Conservation (phyloP, 1,284 basidiomycete species). For the Malassezia nana region DNA sequence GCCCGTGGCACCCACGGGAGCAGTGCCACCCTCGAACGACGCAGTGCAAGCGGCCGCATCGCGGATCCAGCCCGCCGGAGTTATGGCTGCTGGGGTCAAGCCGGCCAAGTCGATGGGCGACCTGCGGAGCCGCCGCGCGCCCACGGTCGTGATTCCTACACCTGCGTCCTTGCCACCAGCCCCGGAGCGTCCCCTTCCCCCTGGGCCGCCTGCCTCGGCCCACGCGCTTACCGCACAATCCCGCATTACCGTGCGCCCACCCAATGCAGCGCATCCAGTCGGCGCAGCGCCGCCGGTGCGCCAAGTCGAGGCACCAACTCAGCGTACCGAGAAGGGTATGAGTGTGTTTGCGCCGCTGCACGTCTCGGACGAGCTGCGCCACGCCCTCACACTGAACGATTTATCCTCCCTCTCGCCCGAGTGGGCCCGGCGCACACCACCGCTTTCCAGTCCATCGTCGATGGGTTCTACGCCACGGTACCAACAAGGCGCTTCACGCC, state of each 20-base stretch:
- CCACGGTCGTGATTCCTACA: background rate
- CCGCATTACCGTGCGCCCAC: background rate
- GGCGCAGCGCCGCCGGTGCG: background rate
- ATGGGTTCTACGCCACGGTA: constrained; percentile 7
- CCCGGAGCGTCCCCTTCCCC: background rate
- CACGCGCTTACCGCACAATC: background rate
- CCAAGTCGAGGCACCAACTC: background rate
- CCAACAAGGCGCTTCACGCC: background rate
- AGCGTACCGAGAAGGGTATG: constrained; percentile 12
- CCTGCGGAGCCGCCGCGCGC: background rate
- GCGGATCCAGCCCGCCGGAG: background rate
- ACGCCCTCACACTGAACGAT: constrained; percentile 1
- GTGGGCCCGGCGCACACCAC: constrained; percentile 3
- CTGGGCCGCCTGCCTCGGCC: background rate
- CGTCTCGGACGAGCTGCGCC: constrained; percentile 4
- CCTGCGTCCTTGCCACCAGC: background rate
- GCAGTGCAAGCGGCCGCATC: background rate
- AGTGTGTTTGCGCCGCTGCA: constrained; percentile 18
- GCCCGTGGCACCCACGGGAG: background rate
- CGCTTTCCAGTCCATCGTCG: constrained; percentile 18
- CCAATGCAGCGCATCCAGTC: background rate
- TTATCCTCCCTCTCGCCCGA: constrained; percentile 2
- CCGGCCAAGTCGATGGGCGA: background rate
- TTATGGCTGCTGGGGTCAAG: background rate
- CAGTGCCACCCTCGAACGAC: background rate